Evolutionary conservation across 2,329 filamentous ascomycete genomes (phyloP), one percentile per base, ranked within the genome.

Genomic region (Thermomyces lanuginosus): DNA sequence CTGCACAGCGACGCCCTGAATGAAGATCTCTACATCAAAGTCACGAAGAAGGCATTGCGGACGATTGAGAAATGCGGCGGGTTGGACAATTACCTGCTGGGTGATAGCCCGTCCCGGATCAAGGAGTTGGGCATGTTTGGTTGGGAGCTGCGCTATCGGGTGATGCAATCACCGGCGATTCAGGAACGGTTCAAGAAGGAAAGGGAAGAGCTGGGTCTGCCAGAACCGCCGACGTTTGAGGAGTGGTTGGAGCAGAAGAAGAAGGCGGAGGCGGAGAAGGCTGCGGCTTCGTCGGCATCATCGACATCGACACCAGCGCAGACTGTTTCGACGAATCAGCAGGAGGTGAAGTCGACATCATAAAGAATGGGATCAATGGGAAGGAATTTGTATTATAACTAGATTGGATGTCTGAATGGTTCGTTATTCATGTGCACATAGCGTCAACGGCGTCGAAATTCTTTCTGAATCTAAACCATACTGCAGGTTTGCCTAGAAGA

Each of bases 21-120:
- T 6, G 40, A 53, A 22, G 43, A 52, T 10, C 41, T 64, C n/a
- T 51, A 44, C 27, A 48, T 64, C 28, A 61, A 59, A 34, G 51
- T 62, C 16, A 58, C 56, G 6, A 51, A 53, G 29, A 48, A 55
- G 26, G 56, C 58, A 16, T 36, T 62, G 40, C 45, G 60, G 26
- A 63, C 60, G 18, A 79, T 95, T 46, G 73, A 81, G 48, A 86
- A 83, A 49, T 72, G 76, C 35, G 86, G 86, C 33, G 83, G 89
- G 5, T 63, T 98, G 37, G 89, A 98, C 53, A 73, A 83, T 45
- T 98, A 98, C 57, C 62, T 98, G 23, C 63, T 92, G 21, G 83
- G 82, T 39, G 68, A 72, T 49, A 89, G 82, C 56, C 61, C 76
- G 9, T 66, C 64, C 21, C 69, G 89, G 36, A 66, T 95, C 46